phyloP scores from a whole-genome alignment of 768 basidiomycete genomes.

The Podaxis sp. region DNA sequence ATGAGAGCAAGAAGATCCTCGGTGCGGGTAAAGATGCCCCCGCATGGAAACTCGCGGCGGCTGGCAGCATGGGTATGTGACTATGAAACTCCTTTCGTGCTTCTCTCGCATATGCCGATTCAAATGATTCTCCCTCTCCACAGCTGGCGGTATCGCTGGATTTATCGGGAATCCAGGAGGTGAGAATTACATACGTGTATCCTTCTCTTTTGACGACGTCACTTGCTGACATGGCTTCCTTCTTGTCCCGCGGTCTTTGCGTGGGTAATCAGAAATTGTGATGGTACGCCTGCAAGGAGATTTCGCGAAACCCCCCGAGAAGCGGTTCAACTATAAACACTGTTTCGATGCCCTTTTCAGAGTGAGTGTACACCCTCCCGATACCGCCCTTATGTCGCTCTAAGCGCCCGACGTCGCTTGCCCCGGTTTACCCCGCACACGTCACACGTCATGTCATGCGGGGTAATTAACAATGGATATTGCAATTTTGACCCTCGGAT shows the following conservation, averaged over 20 bases:
- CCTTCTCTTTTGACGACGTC: not conserved
- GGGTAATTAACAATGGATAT: conserved; percentile 12
- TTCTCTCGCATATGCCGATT: conserved; percentile 11
- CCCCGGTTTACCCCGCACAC: conserved; percentile 4
- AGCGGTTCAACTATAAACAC: conserved; percentile 88
- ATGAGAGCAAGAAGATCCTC: conserved; percentile 83
- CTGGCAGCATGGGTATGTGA: conserved; percentile 79
- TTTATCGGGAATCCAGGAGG: conserved; percentile 88
- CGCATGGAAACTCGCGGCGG: conserved; percentile 77
- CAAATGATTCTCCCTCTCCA: conserved; percentile 5
- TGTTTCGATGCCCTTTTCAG: conserved; percentile 86
- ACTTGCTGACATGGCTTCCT: not conserved
- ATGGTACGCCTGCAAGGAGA: conserved; percentile 92
- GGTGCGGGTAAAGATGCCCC: conserved; percentile 72
- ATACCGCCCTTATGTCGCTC: not conserved
- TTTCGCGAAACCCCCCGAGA: conserved; percentile 84
- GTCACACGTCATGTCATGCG: conserved; percentile 16
- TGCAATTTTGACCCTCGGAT: not conserved
- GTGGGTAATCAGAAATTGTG: conserved; percentile 56
- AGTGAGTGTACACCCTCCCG: conserved; percentile 44
- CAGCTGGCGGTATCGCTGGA: conserved; percentile 85
- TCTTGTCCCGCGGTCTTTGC: not conserved
- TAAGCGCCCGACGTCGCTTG: not conserved
- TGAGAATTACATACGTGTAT: conserved; percentile 22
- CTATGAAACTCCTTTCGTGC: not conserved